Evolutionary conservation across 371 early-diverging fungal species (phyloP).

Genomic region (Dinochytrium kinnereticum): DNA sequence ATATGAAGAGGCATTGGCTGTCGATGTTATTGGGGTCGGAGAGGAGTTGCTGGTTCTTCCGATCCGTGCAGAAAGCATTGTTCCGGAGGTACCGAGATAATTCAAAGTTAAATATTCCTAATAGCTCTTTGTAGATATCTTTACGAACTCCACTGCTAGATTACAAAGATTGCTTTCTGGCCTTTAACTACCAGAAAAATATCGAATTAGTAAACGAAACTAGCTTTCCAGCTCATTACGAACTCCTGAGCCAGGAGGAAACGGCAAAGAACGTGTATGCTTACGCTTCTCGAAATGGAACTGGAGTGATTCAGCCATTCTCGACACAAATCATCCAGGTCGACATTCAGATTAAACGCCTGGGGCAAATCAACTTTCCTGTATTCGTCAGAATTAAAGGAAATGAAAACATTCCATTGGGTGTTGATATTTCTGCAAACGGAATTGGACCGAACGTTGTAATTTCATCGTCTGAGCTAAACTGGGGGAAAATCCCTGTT

Average conservation of each 20-base stretch:
- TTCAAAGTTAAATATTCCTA: no score
- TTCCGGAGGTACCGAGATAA: conserved; percentile 47
- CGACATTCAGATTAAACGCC: conserved; percentile 44
- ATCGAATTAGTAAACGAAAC: conserved; percentile 52
- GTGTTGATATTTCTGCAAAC: conserved; percentile 47
- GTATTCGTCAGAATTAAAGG: conserved; percentile 48
- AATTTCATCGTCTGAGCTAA: conserved; percentile 47
- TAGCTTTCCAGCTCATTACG: conserved; percentile 47
- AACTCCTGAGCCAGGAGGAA: conserved; percentile 50
- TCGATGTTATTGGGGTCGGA: conserved; percentile 55
- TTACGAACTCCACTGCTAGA: conserved; percentile 42
- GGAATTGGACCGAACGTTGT: conserved; percentile 58
- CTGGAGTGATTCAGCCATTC: conserved; percentile 51
- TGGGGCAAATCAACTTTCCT: conserved; percentile 52
- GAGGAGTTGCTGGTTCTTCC: conserved; percentile 41
- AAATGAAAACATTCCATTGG: conserved; percentile 42
- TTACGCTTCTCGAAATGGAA: conserved; percentile 40
- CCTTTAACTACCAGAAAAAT: conserved; percentile 35
- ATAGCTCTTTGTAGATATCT: conserved; percentile 46
- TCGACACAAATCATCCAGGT: conserved; percentile 38
- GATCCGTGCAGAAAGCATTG: conserved; percentile 48
- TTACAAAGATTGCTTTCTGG: conserved; percentile 51
- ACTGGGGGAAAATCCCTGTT: conserved; percentile 61
- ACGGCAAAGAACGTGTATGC: conserved; percentile 43
- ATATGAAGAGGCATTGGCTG: conserved; percentile 40